Evolutionary conservation across 2,329 filamentous ascomycete species (phyloP), one percentile per base, ranked within the genome.

Genomic region (Fusarium brevicatenulatum): DNA sequence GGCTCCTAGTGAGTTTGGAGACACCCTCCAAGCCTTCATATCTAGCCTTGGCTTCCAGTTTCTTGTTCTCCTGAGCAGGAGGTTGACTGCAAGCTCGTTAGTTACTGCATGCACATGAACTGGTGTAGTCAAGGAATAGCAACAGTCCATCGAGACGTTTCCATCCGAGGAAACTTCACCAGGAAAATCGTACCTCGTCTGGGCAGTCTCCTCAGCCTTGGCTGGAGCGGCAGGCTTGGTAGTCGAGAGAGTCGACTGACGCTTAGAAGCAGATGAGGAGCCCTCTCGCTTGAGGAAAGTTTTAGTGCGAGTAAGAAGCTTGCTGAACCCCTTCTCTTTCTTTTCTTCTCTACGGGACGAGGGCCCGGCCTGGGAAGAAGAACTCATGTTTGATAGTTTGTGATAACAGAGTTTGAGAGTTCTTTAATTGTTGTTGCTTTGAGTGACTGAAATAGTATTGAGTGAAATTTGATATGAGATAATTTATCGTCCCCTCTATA

Each of bases 271-370:
- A 34, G 70, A 73, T 28, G 76, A 75, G 28, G 74, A 77, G 36
- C 77, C 60, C 18, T 85, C 85, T 67, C 83, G 53, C 71, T 74
- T 87, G 50, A 88, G 81, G 37, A 86, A 85, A 7, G 85, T 86
- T 82, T 85, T 89, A 77, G 87, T 82, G 40, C 85, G 82, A 40
- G 83, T 84, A 37, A 89, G 69, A 25, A 88, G 80, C 75, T 82
- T 87, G 61, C 83, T 84, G 34, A 89, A 73, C 18, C 84, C 83
- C 78, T 82, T 87, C 80, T 84, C 87, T 74, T 85, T 83, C 76
- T 81, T 82, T 49, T 79, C 78, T 56, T 76, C 74, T 67, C 78
- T 79, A 56, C 80, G 78, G 60, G 72, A 70, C 42, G 80, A 81
- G 43, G 81, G 79, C 73, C 81, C 81, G 54, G 77, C 78, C 66